These are phyloP conservation scores for Brassica juncea DNA, from an alignment of 345 rosid species.

Conservation along the genomic window DNA sequence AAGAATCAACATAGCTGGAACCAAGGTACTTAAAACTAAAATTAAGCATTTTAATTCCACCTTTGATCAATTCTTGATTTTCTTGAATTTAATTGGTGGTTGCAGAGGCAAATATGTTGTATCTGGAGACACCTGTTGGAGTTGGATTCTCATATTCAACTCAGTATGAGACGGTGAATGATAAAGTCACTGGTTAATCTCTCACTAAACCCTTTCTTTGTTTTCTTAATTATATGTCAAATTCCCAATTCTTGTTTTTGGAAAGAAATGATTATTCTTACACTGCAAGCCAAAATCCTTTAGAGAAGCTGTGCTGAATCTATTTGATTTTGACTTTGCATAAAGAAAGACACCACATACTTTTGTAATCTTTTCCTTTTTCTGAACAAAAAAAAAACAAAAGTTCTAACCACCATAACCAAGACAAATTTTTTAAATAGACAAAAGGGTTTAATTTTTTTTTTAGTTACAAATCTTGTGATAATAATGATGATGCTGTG, in stretches of 20 bases:
- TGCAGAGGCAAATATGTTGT: constrained; percentile 94
- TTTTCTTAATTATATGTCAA: background rate
- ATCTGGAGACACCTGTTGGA: constrained; percentile 90
- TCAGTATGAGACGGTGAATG: constrained; percentile 69
- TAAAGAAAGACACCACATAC: constrained; percentile 8
- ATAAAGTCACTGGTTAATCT: constrained; percentile 72
- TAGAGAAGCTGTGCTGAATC: constrained; percentile 5
- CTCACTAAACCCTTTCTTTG: background rate
- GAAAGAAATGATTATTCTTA: background rate
- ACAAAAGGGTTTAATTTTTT: background rate
- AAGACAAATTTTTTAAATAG: constrained; percentile 10
- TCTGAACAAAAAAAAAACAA: background rate
- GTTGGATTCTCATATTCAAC: constrained; percentile 95
- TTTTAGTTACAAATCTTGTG: background rate
- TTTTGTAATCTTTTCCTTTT: constrained; percentile 16
- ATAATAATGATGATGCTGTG: constrained; percentile 19
- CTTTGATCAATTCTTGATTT: constrained; percentile 20
- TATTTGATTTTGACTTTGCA: constrained; percentile 25
- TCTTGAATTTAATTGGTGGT: background rate
- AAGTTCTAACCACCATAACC: constrained; percentile 22
- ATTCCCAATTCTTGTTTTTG: background rate
- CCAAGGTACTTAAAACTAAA: constrained; percentile 46
- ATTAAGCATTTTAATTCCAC: background rate
- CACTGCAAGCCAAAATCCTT: constrained; percentile 1
- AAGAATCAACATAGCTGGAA: constrained; percentile 93